Evolutionary conservation across 257 asterid species (phyloP).

Genomic region (Rubia yunnanensis): DNA sequence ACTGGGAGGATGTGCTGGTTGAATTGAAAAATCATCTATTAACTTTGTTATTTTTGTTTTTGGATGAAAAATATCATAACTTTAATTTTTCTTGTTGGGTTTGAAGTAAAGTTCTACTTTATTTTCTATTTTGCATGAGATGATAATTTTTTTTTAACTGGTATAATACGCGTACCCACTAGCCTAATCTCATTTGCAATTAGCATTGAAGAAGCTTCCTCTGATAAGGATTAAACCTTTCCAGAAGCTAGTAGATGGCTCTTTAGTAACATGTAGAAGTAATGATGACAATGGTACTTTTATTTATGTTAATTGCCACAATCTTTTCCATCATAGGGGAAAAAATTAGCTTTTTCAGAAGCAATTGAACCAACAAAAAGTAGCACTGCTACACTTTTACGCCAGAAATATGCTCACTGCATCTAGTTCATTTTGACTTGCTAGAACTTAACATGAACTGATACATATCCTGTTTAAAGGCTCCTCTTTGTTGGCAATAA

Average conservation of each 20-base stretch:
- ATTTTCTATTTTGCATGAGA: neutral
- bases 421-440: neutral
- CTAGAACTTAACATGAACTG: neutral
- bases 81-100: neutral
- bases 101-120: neutral
- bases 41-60: neutral
- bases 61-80: too few species aligned
- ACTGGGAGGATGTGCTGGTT: neutral
- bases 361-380: neutral
- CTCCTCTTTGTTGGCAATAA: neutral
- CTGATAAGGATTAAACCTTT: neutral
- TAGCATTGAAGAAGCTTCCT: neutral
- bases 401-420: neutral
- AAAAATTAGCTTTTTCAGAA: neutral
- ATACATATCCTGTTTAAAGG: neutral
- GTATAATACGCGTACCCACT: neutral
- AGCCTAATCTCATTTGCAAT: neutral
- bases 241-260: neutral
- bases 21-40: neutral
- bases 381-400: neutral
- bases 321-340: too few species aligned
- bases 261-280: too few species aligned
- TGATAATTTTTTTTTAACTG: neutral
- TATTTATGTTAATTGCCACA: too few species aligned
- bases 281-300: too few species aligned